phyloP scores from a whole-genome alignment of 306 rosid genomes.

The Abrus precatorius region DNA sequence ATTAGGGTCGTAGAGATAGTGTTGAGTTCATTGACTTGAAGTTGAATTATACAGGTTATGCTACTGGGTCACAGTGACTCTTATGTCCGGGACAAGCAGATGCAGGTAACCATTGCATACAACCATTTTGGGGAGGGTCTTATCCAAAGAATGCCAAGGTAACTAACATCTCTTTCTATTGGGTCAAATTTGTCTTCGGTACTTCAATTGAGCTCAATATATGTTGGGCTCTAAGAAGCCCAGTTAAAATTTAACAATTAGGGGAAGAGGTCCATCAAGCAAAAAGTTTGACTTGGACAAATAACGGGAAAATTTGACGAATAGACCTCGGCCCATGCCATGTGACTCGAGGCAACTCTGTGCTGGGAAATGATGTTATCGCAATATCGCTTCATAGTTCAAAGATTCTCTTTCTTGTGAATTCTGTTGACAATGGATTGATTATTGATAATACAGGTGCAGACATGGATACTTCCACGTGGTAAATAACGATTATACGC shows the following conservation, averaged over 20 bases:
- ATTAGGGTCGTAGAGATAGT: not conserved
- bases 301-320: not conserved
- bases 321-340: not conserved
- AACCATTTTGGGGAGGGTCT: constrained; percentile 99
- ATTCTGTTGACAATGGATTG: constrained; percentile 18
- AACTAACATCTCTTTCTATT: constrained; percentile 13
- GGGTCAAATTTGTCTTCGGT: too few species aligned
- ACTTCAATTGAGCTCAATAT: not conserved
- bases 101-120: constrained; percentile 99
- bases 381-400: not conserved
- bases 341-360: not conserved
- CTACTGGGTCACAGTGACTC: constrained; percentile 95
- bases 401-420: not conserved
- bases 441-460: constrained; percentile 71
- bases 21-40: constrained; percentile 14
- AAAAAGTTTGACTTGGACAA: not conserved
- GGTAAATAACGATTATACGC: constrained; percentile 97
- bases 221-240: constrained; percentile 24
- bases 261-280: not conserved
- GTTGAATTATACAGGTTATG: constrained; percentile 69
- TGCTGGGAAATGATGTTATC: not conserved
- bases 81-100: constrained; percentile 81
- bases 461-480: constrained; percentile 98
- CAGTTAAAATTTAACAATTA: constrained; percentile 1
- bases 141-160: constrained; percentile 99